Conservation (phyloP, 768 basidiomycete genomes). For the Calocera cornea region DNA sequence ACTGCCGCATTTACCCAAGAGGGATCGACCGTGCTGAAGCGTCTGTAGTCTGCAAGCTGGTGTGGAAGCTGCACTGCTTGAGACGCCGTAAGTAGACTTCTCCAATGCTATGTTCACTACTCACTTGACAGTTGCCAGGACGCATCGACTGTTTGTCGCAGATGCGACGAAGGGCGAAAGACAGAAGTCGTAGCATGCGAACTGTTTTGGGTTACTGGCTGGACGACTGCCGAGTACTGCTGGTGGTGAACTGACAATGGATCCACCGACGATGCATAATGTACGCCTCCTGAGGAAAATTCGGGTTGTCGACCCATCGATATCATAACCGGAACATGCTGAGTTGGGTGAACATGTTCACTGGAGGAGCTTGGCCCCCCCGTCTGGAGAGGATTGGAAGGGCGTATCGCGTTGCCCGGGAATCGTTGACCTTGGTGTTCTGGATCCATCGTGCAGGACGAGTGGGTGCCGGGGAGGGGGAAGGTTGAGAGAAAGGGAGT, state of each 20-base stretch:
- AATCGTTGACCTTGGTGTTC: not conserved
- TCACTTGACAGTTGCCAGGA: not conserved
- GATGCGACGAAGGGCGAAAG: not conserved
- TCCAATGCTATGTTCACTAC: not conserved
- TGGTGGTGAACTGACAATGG: too few relatives aligned
- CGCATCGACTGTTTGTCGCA: not conserved
- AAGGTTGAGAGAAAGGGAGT: not conserved
- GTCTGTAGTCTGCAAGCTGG: not conserved
- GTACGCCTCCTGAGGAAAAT: too few relatives aligned
- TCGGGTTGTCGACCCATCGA: too few relatives aligned
- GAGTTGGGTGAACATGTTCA: too few relatives aligned
- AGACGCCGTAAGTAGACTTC: not conserved
- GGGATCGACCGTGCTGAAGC: not conserved
- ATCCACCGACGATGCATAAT: too few relatives aligned
- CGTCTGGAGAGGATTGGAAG: not conserved
- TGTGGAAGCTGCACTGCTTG: not conserved
- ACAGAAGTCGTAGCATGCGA: not conserved
- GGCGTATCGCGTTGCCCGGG: not conserved
- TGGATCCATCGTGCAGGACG: not conserved
- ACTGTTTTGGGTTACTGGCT: too few relatives aligned
- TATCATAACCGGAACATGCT: too few relatives aligned
- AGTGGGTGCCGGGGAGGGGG: not conserved
- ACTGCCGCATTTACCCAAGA: not conserved
- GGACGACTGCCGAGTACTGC: too few relatives aligned
- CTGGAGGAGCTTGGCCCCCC: too few relatives aligned